Base-by-base conservation (phyloP, 306 rosid species). In the Lagenaria siceraria region DNA sequence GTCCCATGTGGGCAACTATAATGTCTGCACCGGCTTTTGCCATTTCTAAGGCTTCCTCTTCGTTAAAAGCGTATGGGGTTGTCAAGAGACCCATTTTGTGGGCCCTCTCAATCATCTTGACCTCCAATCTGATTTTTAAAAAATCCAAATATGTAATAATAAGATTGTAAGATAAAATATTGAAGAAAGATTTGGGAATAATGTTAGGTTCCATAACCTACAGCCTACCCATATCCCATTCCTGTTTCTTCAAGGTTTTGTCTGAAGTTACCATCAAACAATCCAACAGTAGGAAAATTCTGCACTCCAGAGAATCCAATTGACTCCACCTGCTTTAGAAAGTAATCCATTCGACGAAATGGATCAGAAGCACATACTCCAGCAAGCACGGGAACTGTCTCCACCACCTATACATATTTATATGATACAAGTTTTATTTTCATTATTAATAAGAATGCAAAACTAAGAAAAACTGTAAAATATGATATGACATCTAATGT, bases 181-280 rank as follows among this genome's bases (percentile, higher is more conserved):
- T 19, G 58, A 40, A 58, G 29, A 76, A 40, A 11, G 10, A 49
- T 15, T 17, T 31, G 58, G 35, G 49, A 36, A 59, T 43, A 27
- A 55, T 64, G 42, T 66, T 25, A 40, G 27, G 4, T 27, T 77
- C 33, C 51, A 51, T 35, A 49, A 81, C 88, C 80, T 40, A 36
- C 27, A 53, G 80, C 90, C 82, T 85, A 91, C 97, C 92, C 78
- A 79, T 89, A 94, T 81, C 97, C 98, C 98, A 94, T 91, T 80
- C 97, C 96, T 8, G 97, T 94, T 87, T 94, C 98, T 84, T 94
- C 98, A 78, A 90, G 96, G 84, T 91, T 94, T 80, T 91, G 95
- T 82, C 97, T 87, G 80, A 91, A 94, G 84, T 94, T 91, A 51
- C 96, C 98, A 78, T 94, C 98, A 76, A 85, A 89, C 64, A 91